Evolutionary conservation across 805 yeast genomes (phyloP).

Genomic region (Myxozyma neotropica): DNA sequence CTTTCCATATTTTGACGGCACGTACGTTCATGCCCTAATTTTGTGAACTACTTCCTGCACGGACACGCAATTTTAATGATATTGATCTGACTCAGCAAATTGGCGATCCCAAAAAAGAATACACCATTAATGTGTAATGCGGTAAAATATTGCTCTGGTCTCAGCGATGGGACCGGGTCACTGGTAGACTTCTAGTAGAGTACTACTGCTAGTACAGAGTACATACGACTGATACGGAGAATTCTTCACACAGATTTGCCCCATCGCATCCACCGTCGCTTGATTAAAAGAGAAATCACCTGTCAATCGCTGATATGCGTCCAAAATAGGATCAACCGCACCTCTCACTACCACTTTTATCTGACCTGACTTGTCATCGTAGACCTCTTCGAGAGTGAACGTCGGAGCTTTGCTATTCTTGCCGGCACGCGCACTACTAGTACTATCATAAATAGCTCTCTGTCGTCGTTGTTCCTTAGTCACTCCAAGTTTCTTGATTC

Average conservation of each 20-base stretch:
- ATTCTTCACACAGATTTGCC: neutral
- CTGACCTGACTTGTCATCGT: slow-evolving; percentile 1
- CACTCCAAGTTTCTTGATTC: neutral
- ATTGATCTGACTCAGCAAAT: too few relatives aligned
- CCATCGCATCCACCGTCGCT: neutral
- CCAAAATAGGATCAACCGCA: slow-evolving; percentile 18
- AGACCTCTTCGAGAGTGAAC: slow-evolving; percentile 3
- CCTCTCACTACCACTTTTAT: slow-evolving; percentile 5
- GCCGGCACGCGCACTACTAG: neutral
- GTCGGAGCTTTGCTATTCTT: neutral
- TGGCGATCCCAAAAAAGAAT: too few relatives aligned
- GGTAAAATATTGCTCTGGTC: too few relatives aligned
- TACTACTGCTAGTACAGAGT: neutral
- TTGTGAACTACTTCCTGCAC: too few relatives aligned
- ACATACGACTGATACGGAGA: neutral
- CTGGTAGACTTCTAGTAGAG: neutral
- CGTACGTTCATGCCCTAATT: too few relatives aligned
- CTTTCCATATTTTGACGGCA: too few relatives aligned
- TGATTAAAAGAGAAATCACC: slow-evolving; percentile 21
- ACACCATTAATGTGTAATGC: too few relatives aligned
- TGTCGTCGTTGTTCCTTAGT: neutral
- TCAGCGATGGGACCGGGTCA: too few relatives aligned
- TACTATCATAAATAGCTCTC: neutral
- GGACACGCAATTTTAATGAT: too few relatives aligned
- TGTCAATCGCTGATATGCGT: slow-evolving; percentile 16